A percentile compares a stretch with the other conserved stretches of the same genome.
Evolutionary conservation across 805 yeast species (phyloP).

Genomic region (Metschnikowia reukaufii): DNA sequence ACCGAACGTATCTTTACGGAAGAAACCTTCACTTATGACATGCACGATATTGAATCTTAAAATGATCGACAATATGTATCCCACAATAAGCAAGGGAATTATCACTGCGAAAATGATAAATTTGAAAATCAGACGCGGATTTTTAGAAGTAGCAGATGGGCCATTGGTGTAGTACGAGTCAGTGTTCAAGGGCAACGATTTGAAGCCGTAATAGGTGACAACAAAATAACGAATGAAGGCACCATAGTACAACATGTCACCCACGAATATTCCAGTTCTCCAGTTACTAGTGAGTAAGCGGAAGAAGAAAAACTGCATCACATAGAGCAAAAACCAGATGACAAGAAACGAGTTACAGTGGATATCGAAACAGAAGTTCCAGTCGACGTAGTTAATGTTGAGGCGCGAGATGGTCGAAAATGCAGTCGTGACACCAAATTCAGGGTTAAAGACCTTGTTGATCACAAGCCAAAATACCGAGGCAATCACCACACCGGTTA

Average conservation of each 20-base stretch:
- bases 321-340: constrained; percentile 47
- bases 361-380: constrained; percentile 94
- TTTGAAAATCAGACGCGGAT: constrained; percentile 47
- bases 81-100: constrained; percentile 55
- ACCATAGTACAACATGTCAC: constrained; percentile 71
- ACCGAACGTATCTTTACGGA: too few relatives aligned
- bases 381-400: constrained; percentile 56
- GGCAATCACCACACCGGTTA: constrained; percentile 67
- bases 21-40: background rate
- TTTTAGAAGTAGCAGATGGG: constrained; percentile 14
- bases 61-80: constrained; percentile 60
- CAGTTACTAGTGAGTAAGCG: constrained; percentile 67
- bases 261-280: constrained; percentile 63
- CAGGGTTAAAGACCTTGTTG: constrained; percentile 55
- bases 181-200: constrained; percentile 38
- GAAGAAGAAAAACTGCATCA: constrained; percentile 41
- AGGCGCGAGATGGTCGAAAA: constrained; percentile 13
- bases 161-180: constrained; percentile 16
- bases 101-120: constrained; percentile 68
- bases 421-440: constrained; percentile 12
- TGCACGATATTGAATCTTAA: too few relatives aligned
- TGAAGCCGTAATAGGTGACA: constrained; percentile 82
- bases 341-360: constrained; percentile 65
- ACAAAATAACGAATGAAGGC: constrained; percentile 75
- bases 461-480: constrained; percentile 73